phyloP scores from a whole-genome alignment of 1,284 basidiomycete species.

The Tilletia caries region DNA sequence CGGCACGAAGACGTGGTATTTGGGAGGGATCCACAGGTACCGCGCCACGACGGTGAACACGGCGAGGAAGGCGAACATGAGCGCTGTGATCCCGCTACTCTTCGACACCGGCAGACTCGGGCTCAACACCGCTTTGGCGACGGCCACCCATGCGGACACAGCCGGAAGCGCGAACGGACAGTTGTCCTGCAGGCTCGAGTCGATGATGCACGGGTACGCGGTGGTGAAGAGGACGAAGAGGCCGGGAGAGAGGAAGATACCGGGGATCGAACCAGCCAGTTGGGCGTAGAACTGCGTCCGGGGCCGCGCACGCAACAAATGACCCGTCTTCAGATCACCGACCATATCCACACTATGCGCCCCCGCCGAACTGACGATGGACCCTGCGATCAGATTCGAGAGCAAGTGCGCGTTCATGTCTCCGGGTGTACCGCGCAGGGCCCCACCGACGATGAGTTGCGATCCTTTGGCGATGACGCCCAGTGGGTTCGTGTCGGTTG shows the following conservation, averaged over 20 bases:
- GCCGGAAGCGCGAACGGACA: conserved; percentile 65
- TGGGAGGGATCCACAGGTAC: conserved; percentile 61
- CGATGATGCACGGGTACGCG: conserved; percentile 65
- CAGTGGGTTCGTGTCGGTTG: conserved; percentile 47
- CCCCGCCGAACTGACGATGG: conserved; percentile 63
- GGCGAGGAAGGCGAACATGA: conserved; percentile 61
- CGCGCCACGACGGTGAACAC: conserved; percentile 60
- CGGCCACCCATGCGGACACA: conserved; percentile 65
- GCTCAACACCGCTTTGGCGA: conserved; percentile 61
- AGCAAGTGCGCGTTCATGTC: conserved; percentile 48
- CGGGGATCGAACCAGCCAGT: conserved; percentile 49
- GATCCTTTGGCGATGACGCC: conserved; percentile 41
- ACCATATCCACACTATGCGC: conserved; percentile 69
- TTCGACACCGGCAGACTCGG: conserved; percentile 36
- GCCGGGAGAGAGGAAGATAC: conserved; percentile 34
- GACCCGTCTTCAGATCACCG: conserved; percentile 70
- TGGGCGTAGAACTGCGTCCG: conserved; percentile 65
- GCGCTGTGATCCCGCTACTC: conserved; percentile 63
- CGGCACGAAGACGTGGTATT: conserved; percentile 62
- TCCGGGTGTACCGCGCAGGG: conserved; percentile 56
- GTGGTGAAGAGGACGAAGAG: conserved; percentile 54
- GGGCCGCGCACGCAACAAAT: conserved; percentile 67
- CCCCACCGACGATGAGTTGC: conserved; percentile 45
- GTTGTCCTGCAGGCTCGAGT: conserved; percentile 43
- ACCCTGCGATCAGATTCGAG: conserved; percentile 64